Percentiles rank a stretch among this genome's conserved stretches.
Evolutionary conservation across 257 asterid genomes (phyloP).

Genomic region (Fraxinus excelsior): DNA sequence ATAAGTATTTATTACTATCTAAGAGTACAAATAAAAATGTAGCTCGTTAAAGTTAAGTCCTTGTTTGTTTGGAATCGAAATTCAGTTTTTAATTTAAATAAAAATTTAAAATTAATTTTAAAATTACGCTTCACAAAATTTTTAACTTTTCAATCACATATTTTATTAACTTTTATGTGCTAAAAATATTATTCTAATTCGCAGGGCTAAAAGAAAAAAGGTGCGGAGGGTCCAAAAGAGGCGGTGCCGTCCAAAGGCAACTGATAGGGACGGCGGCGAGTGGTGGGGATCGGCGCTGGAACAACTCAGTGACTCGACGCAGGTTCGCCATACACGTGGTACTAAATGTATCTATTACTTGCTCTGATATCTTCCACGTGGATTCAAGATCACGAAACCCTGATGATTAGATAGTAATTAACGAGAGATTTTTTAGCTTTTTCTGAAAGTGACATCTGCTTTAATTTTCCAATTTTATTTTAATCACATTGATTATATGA

Average conservation of each 20-base stretch:
- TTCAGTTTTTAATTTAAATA: too few species aligned
- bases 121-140: too few species aligned
- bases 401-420: constrained; percentile 36
- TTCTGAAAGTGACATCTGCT: constrained; percentile 2
- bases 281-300: background rate
- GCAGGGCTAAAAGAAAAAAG: too few species aligned
- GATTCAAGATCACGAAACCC: constrained; percentile 52
- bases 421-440: background rate
- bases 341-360: constrained; percentile 28
- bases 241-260: constrained; percentile 79
- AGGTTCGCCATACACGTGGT: constrained; percentile 47
- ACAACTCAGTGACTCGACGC: constrained; percentile 12
- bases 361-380: constrained; percentile 44
- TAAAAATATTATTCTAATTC: too few species aligned
- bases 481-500: background rate
- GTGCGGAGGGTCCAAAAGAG: constrained; percentile 26
- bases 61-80: too few species aligned
- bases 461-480: constrained; percentile 3
- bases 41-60: too few species aligned
- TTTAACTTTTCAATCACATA: too few species aligned
- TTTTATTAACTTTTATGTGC: too few species aligned
- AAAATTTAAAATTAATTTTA: too few species aligned
- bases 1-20: too few species aligned
- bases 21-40: too few species aligned
- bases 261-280: constrained; percentile 51